Evolutionary conservation across 2,329 filamentous ascomycete species (phyloP).

Genomic region (Ploettnerulaceae sp.): DNA sequence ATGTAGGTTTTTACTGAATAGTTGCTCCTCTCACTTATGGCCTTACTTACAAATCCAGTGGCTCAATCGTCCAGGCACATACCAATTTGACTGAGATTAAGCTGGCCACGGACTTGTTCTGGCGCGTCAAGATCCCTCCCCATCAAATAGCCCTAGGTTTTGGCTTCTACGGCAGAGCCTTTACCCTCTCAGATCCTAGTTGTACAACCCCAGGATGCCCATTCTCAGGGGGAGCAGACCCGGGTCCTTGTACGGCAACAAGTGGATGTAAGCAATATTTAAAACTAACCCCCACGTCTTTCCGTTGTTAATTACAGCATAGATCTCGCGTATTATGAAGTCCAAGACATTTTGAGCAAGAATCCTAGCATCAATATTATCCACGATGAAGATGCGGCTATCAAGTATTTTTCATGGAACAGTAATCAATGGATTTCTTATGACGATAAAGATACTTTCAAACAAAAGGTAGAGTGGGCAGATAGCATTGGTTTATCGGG

Average conservation of each 20-base stretch:
- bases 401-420: not conserved
- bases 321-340: not conserved
- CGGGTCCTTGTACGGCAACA: not conserved
- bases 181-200: not conserved
- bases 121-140: not conserved
- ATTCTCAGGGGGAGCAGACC: not conserved
- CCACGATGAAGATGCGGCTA: not conserved
- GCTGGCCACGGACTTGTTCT: constrained; percentile 25
- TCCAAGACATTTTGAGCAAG: not conserved
- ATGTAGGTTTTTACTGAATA: not conserved
- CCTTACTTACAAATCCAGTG: constrained; percentile 26
- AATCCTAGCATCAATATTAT: not conserved
- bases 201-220: not conserved
- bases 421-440: constrained; percentile 1
- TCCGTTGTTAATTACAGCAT: no score
- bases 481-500: not conserved
- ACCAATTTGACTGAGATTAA: constrained; percentile 41
- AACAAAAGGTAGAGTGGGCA: constrained; percentile 1
- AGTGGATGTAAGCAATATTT: no score
- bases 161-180: not conserved
- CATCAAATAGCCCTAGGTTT: not conserved
- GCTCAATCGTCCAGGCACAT: constrained; percentile 35
- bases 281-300: no score
- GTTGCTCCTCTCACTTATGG: not conserved
- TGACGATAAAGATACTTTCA: not conserved